Conservation (phyloP, 768 basidiomycete species). For the Pseudohyphozyma bogoriensis region DNA sequence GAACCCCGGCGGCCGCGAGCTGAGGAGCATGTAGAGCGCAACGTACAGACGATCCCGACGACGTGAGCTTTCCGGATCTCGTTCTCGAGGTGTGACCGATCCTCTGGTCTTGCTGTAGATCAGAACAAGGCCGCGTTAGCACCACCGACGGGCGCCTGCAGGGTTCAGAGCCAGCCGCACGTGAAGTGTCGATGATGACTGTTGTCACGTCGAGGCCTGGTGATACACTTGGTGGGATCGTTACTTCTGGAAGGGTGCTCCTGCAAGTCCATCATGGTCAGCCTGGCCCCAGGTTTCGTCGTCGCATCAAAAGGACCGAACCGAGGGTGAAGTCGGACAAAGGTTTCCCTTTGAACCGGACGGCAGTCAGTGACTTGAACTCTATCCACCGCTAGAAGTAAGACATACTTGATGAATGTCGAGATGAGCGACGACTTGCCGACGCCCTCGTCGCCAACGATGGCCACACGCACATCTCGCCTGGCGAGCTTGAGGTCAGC, state of each 20-base stretch:
- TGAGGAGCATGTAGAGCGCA: too few relatives aligned
- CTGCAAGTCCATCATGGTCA: constrained; percentile 46
- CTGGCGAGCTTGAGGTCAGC: too few relatives aligned
- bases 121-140: constrained; percentile 10
- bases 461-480: constrained; percentile 83
- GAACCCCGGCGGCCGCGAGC: too few relatives aligned
- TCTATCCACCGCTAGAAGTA: neutral
- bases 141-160: neutral
- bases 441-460: constrained; percentile 93
- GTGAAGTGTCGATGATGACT: constrained; percentile 93
- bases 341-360: constrained; percentile 12
- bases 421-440: constrained; percentile 98
- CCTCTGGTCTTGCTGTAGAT: constrained; percentile 64
- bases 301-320: too few relatives aligned
- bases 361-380: too few relatives aligned
- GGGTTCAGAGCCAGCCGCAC: constrained; percentile 49
- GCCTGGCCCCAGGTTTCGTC: constrained; percentile 62
- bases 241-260: constrained; percentile 80
- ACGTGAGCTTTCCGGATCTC: constrained; percentile 97
- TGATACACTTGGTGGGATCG: constrained; percentile 93
- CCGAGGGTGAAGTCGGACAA: constrained; percentile 18
- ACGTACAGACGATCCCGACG: constrained; percentile 81
- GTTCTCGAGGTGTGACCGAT: constrained; percentile 77
- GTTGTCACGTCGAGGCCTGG: constrained; percentile 89
- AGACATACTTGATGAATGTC: constrained; percentile 42